Evolutionary conservation across 768 basidiomycete species (phyloP).

Genomic region (Cystoderma amianthinum): DNA sequence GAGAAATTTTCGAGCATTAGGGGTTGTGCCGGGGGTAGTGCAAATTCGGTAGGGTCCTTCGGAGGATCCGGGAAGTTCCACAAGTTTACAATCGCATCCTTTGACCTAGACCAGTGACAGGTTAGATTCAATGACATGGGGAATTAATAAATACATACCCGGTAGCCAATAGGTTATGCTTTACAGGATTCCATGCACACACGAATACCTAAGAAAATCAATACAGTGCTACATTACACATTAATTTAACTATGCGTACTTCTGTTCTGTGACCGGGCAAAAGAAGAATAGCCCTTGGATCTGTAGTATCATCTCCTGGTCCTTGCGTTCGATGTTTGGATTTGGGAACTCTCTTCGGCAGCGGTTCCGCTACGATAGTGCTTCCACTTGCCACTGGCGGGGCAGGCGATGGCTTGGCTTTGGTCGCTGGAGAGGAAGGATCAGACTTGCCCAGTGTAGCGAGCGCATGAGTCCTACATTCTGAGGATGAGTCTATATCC

Average conservation of each 20-base stretch:
- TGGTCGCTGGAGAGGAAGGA: constrained; percentile 4
- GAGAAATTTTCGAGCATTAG: constrained; percentile 44
- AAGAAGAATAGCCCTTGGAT: constrained; percentile 35
- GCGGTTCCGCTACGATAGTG: not conserved
- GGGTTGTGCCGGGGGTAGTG: constrained; percentile 24
- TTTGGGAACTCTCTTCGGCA: constrained; percentile 20
- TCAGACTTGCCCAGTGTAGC: not conserved
- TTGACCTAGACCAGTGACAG: constrained; percentile 43
- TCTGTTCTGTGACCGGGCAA: constrained; percentile 58
- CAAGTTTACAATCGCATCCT: constrained; percentile 67
- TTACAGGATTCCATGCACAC: constrained; percentile 70
- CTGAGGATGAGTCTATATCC: constrained; percentile 31
- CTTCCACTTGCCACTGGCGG: not conserved
- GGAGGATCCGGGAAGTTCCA: constrained; percentile 57
- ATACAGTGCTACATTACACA: not conserved
- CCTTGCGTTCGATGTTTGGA: constrained; percentile 28
- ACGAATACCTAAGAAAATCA: constrained; percentile 57
- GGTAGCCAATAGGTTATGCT: constrained; percentile 55
- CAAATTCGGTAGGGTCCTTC: constrained; percentile 18
- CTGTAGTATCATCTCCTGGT: constrained; percentile 33
- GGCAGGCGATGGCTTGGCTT: constrained; percentile 7
- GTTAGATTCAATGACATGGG: constrained; percentile 5
- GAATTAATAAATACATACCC: constrained; percentile 43
- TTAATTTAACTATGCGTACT: constrained; percentile 20
- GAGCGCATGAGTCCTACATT: constrained; percentile 15